Conservation (phyloP, 179 eudicot genomes). For the Corrigiola litoralis region DNA sequence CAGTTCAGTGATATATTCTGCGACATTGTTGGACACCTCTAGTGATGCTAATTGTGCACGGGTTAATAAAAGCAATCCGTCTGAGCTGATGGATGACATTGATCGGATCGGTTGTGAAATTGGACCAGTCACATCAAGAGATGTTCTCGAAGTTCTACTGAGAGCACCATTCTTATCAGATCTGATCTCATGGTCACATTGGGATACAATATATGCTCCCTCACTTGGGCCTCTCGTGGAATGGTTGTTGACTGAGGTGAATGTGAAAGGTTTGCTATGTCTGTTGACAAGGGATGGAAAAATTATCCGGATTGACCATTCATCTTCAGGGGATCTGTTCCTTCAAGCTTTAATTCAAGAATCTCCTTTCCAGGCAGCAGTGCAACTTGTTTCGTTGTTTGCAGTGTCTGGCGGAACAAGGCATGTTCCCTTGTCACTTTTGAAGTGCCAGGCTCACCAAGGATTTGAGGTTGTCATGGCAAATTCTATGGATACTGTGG, state of each 20-base stretch:
- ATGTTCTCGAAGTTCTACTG: constrained; percentile 61
- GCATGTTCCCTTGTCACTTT: constrained; percentile 61
- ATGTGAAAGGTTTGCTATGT: constrained; percentile 57
- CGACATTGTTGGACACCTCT: constrained; percentile 44
- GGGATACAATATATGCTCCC: constrained; percentile 77
- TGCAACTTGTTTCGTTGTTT: constrained; percentile 61
- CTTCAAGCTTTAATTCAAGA: constrained; percentile 63
- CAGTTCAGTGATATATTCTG: constrained; percentile 59
- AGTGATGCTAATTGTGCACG: constrained; percentile 17
- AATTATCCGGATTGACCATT: constrained; percentile 67
- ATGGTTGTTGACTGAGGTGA: constrained; percentile 69
- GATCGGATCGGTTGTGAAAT: constrained; percentile 21
- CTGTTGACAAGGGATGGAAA: constrained; percentile 67
- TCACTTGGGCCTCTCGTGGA: constrained; percentile 79
- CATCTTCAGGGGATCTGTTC: constrained; percentile 61
- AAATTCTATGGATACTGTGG: constrained; percentile 24
- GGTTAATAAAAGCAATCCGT: constrained; percentile 20
- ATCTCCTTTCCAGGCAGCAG: constrained; percentile 72
- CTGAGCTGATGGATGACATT: constrained; percentile 13
- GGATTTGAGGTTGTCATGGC: constrained; percentile 63
- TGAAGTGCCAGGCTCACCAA: constrained; percentile 66
- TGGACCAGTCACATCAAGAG: constrained; percentile 44
- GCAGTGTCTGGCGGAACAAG: constrained; percentile 72
- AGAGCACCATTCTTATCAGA: constrained; percentile 78
- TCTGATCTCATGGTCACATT: constrained; percentile 70